Evolutionary conservation across 1,284 basidiomycete species (phyloP).

Genomic region (Leccinum fallax): DNA sequence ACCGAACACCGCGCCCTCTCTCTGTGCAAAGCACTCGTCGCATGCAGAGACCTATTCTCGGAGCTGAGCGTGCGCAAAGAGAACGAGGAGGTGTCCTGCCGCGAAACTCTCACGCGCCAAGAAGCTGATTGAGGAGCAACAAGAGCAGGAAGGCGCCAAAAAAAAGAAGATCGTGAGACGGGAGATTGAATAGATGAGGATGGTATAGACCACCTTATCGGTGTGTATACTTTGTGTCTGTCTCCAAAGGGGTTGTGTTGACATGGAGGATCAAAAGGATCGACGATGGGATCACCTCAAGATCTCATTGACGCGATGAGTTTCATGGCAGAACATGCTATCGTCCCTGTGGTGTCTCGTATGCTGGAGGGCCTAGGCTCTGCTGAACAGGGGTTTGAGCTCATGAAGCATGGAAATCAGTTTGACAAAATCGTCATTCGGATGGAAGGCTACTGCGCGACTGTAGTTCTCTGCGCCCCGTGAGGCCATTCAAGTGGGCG

Average conservation of each 20-base stretch:
- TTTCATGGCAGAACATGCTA: slow-evolving; percentile 69
- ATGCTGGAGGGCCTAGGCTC: slow-evolving; percentile 70
- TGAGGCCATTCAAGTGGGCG: not conserved
- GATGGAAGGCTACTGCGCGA: slow-evolving; percentile 36
- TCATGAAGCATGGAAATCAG: slow-evolving; percentile 62
- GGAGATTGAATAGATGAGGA: no score
- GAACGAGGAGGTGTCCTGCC: no score
- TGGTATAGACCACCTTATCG: slow-evolving; percentile 47
- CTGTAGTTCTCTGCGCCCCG: slow-evolving; percentile 18
- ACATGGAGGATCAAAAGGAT: slow-evolving; percentile 47
- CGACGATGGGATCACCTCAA: slow-evolving; percentile 81
- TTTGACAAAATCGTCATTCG: slow-evolving; percentile 75
- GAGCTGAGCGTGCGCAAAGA: no score
- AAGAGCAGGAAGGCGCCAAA: no score
- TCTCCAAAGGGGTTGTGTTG: slow-evolving; percentile 6
- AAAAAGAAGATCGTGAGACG: no score
- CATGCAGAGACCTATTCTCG: no score
- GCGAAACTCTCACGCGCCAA: no score
- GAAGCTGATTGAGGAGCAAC: not conserved
- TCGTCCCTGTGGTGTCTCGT: slow-evolving; percentile 76
- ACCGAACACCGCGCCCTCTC: no score
- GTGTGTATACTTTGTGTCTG: slow-evolving; percentile 41
- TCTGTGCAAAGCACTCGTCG: no score
- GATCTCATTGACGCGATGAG: slow-evolving; percentile 70
- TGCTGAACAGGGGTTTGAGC: slow-evolving; percentile 67